Evolutionary conservation across 1,284 basidiomycete genomes (phyloP).

Genomic region (Inonotus obliquus): DNA sequence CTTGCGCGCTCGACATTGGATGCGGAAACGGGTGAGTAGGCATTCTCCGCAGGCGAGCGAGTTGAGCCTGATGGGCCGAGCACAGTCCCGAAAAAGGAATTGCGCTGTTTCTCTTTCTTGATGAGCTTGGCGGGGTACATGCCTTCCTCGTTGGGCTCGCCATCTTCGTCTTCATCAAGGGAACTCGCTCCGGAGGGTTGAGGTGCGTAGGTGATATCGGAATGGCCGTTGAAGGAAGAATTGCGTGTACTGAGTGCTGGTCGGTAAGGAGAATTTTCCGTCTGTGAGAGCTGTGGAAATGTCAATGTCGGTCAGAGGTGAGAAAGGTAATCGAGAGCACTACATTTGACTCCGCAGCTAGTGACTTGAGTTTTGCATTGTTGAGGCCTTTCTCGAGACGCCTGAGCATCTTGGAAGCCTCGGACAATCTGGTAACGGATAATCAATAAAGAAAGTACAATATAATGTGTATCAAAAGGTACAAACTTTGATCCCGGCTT

Average conservation of each 20-base stretch:
- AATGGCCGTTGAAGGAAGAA: constrained; percentile 29
- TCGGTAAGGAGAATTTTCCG: constrained; percentile 9
- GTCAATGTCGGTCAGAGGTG: constrained; percentile 20
- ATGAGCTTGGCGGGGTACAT: constrained; percentile 73
- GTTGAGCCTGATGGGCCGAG: constrained; percentile 44
- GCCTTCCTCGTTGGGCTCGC: constrained; percentile 51
- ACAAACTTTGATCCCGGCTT: constrained; percentile 84
- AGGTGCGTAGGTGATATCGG: constrained; percentile 11
- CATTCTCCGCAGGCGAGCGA: constrained; percentile 22
- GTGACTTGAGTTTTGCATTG: constrained; percentile 66
- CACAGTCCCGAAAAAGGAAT: constrained; percentile 76
- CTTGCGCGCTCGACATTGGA: constrained; percentile 21
- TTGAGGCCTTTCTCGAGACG: constrained; percentile 78
- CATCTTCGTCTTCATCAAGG: constrained; percentile 54
- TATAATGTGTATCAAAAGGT: constrained; percentile 15
- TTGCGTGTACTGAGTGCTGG: constrained; percentile 25
- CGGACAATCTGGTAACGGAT: constrained; percentile 54
- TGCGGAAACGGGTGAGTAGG: constrained; percentile 20
- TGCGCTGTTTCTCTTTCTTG: constrained; percentile 58
- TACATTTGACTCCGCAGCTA: constrained; percentile 31
- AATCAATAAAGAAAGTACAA: constrained; percentile 14
- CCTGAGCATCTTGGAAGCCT: constrained; percentile 82
- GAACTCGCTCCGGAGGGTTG: constrained; percentile 34
- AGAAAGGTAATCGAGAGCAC: constrained; percentile 8
- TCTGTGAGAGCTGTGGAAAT: constrained; percentile 28